These are phyloP conservation scores for Metroxylon sagu DNA, from an alignment of 176 grass and related monocot genomes.

Conservation along the genomic window DNA sequence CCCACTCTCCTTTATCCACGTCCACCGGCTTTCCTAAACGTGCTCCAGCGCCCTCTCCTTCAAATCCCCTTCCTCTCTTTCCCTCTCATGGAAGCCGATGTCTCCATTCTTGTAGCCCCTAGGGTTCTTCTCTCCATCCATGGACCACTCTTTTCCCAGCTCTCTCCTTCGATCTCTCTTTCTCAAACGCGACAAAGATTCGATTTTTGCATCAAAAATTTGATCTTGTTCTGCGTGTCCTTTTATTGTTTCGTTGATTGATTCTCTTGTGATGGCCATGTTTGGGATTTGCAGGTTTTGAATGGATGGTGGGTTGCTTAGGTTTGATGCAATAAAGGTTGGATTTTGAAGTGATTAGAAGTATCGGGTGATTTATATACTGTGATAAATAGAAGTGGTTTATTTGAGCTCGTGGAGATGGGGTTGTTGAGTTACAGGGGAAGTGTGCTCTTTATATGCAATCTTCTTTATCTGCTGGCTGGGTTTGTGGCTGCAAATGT, in stretches of 20 bases:
- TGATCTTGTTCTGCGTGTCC: background rate
- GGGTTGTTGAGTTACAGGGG: background rate
- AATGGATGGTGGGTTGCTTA: conserved; percentile 3
- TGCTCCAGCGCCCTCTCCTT: background rate
- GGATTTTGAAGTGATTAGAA: conserved; percentile 11
- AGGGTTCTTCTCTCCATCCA: background rate
- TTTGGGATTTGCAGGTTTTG: conserved; percentile 28
- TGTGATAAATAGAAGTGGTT: conserved; percentile 4
- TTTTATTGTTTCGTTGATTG: conserved; percentile 13
- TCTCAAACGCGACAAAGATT: background rate
- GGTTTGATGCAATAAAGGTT: conserved; percentile 2
- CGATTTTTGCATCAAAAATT: conserved; percentile 3
- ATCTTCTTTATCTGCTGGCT: background rate
- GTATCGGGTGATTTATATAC: background rate
- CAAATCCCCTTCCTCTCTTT: background rate
- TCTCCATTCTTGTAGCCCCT: background rate
- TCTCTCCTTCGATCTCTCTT: background rate
- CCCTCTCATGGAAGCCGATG: conserved; percentile 9
- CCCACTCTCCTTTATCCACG: background rate
- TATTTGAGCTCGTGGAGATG: conserved; percentile 12
- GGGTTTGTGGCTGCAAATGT: background rate
- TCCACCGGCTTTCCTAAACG: background rate
- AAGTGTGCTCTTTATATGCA: background rate
- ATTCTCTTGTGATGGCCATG: background rate
- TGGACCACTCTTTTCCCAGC: background rate